These are phyloP conservation scores for Metschnikowia chrysomelidarum DNA, from an alignment of 805 yeast genomes.

Conservation along the genomic window DNA sequence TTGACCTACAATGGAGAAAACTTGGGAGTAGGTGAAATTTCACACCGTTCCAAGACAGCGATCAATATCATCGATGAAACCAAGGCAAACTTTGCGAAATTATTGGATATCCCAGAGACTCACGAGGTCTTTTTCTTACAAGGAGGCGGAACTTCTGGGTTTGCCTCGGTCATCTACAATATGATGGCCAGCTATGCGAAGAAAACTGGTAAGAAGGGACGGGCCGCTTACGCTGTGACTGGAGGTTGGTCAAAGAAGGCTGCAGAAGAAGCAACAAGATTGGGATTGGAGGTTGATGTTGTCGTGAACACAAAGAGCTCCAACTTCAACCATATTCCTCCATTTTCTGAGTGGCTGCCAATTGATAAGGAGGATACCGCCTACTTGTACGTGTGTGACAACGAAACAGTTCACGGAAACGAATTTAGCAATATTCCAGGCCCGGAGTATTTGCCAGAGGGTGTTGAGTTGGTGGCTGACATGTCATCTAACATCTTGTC, in stretches of 20 bases:
- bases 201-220: slow-evolving; percentile 71
- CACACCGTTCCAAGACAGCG: slow-evolving; percentile 91
- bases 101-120: slow-evolving; percentile 80
- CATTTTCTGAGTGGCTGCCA: slow-evolving; percentile 61
- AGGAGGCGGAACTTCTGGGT: slow-evolving; percentile 98
- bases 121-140: slow-evolving; percentile 94
- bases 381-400: slow-evolving; percentile 88
- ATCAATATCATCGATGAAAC: slow-evolving; percentile 72
- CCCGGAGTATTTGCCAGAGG: slow-evolving; percentile 53
- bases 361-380: slow-evolving; percentile 62
- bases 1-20: slow-evolving; percentile 67
- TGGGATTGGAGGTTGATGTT: slow-evolving; percentile 72
- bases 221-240: slow-evolving; percentile 82
- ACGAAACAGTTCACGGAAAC: slow-evolving; percentile 95
- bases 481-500: slow-evolving; percentile 92
- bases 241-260: slow-evolving; percentile 95
- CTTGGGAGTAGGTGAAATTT: slow-evolving; percentile 92
- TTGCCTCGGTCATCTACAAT: slow-evolving; percentile 83
- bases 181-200: slow-evolving; percentile 71
- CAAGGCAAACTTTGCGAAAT: slow-evolving; percentile 59
- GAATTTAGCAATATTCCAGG: slow-evolving; percentile 64
- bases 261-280: slow-evolving; percentile 78
- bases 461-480: slow-evolving; percentile 85
- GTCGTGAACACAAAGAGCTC: slow-evolving; percentile 62
- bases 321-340: slow-evolving; percentile 67